Evolutionary conservation across 2,329 filamentous ascomycete genomes (phyloP), one percentile per base, ranked within the genome.

Genomic region (Aspergillus sclerotialis): DNA sequence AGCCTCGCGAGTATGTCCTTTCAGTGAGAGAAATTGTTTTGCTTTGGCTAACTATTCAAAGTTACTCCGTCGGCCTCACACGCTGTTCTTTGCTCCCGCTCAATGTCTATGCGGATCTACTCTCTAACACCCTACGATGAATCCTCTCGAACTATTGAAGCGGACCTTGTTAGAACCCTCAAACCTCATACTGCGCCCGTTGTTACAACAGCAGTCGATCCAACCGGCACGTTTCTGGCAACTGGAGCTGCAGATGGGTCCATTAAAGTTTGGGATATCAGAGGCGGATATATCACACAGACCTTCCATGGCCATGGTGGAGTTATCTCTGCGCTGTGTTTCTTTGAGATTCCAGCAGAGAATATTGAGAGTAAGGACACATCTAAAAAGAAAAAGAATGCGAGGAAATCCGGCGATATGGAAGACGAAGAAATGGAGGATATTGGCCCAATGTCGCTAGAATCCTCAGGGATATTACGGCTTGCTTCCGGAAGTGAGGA

Each of bases 191-290:
- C 79, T 0, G 89, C 90, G 2, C 92, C 93, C 0, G 88, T 96
- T 2, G 81, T 94, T 2, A 86, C 90, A 7, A 71, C 90, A 10
- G 80, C 86, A 1, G 79, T 92, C 41, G 92, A 98, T 58, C 74
- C 78, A 35, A 94, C 89, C 1, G 84, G 89, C 52, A 94, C 90
- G 2, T 69, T 98, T 9, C 72, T 98, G 28, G 92, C 89, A 11
- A 96, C 90, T 11, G 92, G 93, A 43, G 86, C 85, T 31, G 89
- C 92, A 3, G 92, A 98, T 56, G 92, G 92, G 15, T 78, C 84
- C 1, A 85, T 96, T 50, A 98, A 98, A 61, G 82, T 98, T 33
- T 98, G 90, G 90, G 92, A 98, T 63, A 87, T 98, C 39, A 72
- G 74, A 32, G 86, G 82, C 28, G 92, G 92, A 14, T 96, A 84